Percentiles rank a stretch among this genome's conserved stretches.
phyloP scores from a whole-genome alignment of 768 basidiomycete species.

The Cubamyces sp. region DNA sequence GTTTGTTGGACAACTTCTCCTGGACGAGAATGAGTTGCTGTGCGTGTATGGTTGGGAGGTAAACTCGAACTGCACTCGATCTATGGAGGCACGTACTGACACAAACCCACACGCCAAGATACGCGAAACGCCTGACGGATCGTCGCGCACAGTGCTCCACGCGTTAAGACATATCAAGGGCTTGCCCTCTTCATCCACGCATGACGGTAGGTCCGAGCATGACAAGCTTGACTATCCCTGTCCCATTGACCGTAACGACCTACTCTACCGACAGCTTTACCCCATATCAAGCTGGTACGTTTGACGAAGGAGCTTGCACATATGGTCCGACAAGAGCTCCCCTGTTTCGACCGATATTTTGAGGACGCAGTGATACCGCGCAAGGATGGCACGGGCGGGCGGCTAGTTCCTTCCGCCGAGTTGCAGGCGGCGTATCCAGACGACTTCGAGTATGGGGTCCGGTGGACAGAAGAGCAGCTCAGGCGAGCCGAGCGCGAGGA shows the following conservation, averaged over 20 bases:
- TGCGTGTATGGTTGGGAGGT: conserved; percentile 36
- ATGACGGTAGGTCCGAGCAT: not conserved
- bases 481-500: not conserved
- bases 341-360: conserved; percentile 42
- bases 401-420: conserved; percentile 48
- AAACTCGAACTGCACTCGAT: not conserved
- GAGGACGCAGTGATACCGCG: conserved; percentile 35
- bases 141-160: no score
- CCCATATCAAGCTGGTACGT: conserved; percentile 25
- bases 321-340: conserved; percentile 33
- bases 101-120: no score
- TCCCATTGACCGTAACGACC: conserved; percentile 26
- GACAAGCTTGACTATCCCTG: not conserved
- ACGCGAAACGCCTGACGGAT: no score
- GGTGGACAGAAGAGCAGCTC: conserved; percentile 33
- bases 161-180: no score
- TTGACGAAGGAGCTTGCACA: conserved; percentile 27
- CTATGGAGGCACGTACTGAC: no score
- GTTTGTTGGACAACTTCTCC: conserved; percentile 6
- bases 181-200: not conserved
- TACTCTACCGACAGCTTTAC: conserved; percentile 42
- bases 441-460: conserved; percentile 44
- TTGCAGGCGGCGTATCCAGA: conserved; percentile 49
- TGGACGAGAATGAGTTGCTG: conserved; percentile 8
- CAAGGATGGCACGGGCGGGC: conserved; percentile 29